Base-by-base conservation (phyloP, 495 filamentous ascomycete genomes). In the Stereocaulon alpinum region DNA sequence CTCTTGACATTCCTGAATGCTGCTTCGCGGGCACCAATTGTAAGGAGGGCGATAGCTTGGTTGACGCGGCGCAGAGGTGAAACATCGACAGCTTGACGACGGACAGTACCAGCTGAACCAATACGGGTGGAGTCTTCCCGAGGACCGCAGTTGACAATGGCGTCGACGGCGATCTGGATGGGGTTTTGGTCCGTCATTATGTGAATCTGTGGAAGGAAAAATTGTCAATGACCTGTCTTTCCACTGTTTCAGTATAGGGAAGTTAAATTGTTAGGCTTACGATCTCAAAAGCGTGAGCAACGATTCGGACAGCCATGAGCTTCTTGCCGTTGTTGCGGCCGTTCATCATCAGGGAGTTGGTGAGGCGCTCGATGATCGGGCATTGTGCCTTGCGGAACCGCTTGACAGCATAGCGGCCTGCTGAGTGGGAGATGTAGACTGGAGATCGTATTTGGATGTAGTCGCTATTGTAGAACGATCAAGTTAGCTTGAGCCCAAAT, bases 301-400 rank as follows among this genome's bases (percentile, higher is more conserved):
- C 92, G 64, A 99, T 99, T 76, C 93, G 91, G 75, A 96, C 91
- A 72, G 93, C 94, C 89, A 94, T 95, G 65, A 97, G 86, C 89
- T 99, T 99, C 87, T 99, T 99, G 78, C 93, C 93, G 88, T 95
- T 97, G 86, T 99, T 99, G 78, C 93, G 94, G 73, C 93, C 93
- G 84, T 99, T 95, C 94, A 97, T 97, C 93, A 99, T 99, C 68
- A 99, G 85, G 29, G 93, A 97, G 85, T 99, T 99, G 80, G 94
- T 97, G 62, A 99, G 86, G 74, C 93, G 92, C 87, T 99, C 93
- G 69, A 99, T 95, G 83, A 99, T 97, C 67, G 93, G 93, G 86
- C 93, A 97, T 85, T 97, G 91, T 72, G 94, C 91, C 85, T 99
- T 99, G 80, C 93, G 86, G 89, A 99, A 99, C 69, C 93, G 87